Conservation (phyloP, 345 rosid species). For the Brassica juncea region DNA sequence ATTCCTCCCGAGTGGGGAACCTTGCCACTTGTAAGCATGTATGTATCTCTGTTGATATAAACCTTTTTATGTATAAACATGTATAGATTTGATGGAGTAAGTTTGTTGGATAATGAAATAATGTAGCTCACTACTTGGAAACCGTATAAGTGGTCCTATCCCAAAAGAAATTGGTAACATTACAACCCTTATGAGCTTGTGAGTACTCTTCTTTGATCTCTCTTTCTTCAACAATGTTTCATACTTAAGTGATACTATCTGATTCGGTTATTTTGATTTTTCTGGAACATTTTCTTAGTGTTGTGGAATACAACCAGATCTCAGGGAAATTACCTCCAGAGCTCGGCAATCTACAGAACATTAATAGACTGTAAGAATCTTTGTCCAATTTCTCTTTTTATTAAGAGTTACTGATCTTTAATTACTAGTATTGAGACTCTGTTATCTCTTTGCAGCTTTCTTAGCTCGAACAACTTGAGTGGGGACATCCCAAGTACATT, state of each 20-base stretch:
- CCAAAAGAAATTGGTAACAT: constrained; percentile 56
- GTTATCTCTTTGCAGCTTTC: constrained; percentile 33
- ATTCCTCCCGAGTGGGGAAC: constrained; percentile 55
- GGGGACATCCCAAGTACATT: constrained; percentile 55
- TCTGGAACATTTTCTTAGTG: constrained; percentile 22
- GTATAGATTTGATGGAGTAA: constrained; percentile 4
- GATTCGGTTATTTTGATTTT: background rate
- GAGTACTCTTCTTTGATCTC: constrained; percentile 27
- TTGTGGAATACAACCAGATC: constrained; percentile 42
- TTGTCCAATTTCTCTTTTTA: background rate
- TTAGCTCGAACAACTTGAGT: constrained; percentile 54
- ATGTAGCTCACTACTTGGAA: constrained; percentile 52
- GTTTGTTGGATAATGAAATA: constrained; percentile 10
- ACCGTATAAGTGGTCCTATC: constrained; percentile 51
- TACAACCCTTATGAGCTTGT: constrained; percentile 48
- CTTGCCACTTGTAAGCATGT: constrained; percentile 44
- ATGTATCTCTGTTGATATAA: constrained; percentile 7
- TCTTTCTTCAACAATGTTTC: background rate
- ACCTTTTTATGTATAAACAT: constrained; percentile 19
- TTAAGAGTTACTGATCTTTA: background rate
- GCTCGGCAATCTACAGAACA: constrained; percentile 40
- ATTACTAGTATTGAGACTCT: constrained; percentile 4
- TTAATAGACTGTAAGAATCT: constrained; percentile 29
- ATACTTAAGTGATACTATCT: background rate
- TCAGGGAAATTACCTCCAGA: constrained; percentile 39